Conservation (phyloP, 2,329 filamentous ascomycete genomes). For the Sordariomycetes sp. region DNA sequence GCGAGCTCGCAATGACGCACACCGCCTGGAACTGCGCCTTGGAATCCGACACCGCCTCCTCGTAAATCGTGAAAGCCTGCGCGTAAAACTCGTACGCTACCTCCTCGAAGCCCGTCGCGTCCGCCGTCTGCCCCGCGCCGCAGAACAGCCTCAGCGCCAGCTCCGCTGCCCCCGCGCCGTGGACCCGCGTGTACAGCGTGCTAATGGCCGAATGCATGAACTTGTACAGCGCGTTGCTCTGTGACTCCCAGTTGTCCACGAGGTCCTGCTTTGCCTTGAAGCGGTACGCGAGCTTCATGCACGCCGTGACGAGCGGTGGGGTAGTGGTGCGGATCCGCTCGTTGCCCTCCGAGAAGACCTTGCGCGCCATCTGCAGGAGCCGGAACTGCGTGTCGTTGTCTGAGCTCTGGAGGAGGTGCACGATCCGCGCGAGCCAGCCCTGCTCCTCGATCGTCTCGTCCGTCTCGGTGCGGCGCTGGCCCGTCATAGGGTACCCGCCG, state of each 20-base stretch:
- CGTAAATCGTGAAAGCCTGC: constrained; percentile 95
- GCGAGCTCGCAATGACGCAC: constrained; percentile 77
- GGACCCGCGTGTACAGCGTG: constrained; percentile 76
- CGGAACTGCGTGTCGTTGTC: constrained; percentile 93
- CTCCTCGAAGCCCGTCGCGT: constrained; percentile 85
- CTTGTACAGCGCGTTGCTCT: constrained; percentile 73
- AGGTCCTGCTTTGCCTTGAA: constrained; percentile 87
- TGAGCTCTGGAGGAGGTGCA: constrained; percentile 71
- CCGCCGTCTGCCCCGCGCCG: constrained; percentile 82
- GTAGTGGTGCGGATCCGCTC: constrained; percentile 95
- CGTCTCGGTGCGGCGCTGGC: constrained; percentile 72
- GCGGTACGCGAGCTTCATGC: constrained; percentile 75
- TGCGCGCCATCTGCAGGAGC: constrained; percentile 75
- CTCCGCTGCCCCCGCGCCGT: constrained; percentile 64
- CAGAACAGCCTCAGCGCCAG: constrained; percentile 82
- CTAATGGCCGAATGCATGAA: constrained; percentile 87
- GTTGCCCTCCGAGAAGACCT: constrained; percentile 81
- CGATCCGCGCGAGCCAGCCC: constrained; percentile 85
- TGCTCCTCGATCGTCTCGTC: constrained; percentile 98
- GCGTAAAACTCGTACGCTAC: constrained; percentile 97
- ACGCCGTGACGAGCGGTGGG: constrained; percentile 78
- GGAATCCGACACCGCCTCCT: constrained; percentile 90
- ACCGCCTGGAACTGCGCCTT: constrained; percentile 97
- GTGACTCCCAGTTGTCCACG: constrained; percentile 49
- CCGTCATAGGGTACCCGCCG: constrained; percentile 71